Evolutionary conservation across 768 basidiomycete species (phyloP), one percentile per base, ranked within the genome.

Genomic region (Leccinum barrowsii): DNA sequence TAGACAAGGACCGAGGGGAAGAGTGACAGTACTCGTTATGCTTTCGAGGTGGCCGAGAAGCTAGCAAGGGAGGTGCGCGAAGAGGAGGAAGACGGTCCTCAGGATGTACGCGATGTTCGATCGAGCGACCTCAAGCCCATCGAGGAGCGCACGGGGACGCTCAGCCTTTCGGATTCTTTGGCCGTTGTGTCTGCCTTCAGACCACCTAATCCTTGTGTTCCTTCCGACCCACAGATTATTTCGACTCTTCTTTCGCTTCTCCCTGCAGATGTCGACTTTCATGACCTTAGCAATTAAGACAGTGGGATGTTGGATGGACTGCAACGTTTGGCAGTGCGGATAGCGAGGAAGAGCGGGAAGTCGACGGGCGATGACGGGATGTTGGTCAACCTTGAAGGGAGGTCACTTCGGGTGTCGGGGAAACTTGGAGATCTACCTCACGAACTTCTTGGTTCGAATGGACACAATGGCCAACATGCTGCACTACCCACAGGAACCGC

Each of bases 131-230:
- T 55, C 19, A 77, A 54, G 67, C 44, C 72, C 21, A 70, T 85
- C 42, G 85, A 85, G 65, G 85, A 86, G 65, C 80, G 78, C 62
- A 82, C 86, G 1, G 86, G 86, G 5, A 79, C 81, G 7, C 75
- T 91, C 40, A 88, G 84, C 64, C 76, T 90, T 46, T 75, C 79
- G 1, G 87, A 90, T 62, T 83, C 85, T 1, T 72, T 91, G 11
- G 80, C 82, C 11, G 73, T 84, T 37, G 78, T 81, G 49, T 82
- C 85, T 5, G 78, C 81, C 40, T 90, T 91, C 77, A 81, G 79
- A 59, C 86, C 90, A 21, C 80, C 87, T 3, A 95, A 96, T 65
- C 94, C 94, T 6, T 96, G 94, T 77, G 88, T 92, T 71, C 90
- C 95, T 3, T 90, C 88, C 65, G 87, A 91, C 60, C 79, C 81